These are phyloP conservation scores for Coprinopsis cinerea DNA, from an alignment of 768 basidiomycete genomes.

Conservation along the genomic window DNA sequence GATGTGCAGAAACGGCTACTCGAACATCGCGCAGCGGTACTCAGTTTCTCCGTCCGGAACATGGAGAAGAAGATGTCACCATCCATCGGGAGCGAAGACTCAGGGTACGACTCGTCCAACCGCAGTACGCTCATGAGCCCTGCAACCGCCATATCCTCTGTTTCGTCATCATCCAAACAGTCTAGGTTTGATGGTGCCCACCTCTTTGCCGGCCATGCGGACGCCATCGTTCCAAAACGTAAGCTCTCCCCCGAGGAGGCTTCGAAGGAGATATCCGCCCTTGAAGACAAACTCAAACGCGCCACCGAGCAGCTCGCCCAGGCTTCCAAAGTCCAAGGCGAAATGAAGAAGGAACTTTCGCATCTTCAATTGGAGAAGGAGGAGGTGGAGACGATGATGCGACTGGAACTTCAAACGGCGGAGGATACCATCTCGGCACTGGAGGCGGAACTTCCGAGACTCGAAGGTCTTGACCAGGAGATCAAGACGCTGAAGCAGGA, in stretches of 20 bases:
- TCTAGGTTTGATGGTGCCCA: constrained; percentile 76
- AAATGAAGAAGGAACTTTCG: constrained; percentile 56
- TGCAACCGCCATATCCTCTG: constrained; percentile 26
- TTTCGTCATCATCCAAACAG: constrained; percentile 37
- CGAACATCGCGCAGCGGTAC: constrained; percentile 80
- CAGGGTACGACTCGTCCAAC: constrained; percentile 49
- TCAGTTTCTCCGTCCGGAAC: constrained; percentile 62
- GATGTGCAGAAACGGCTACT: constrained; percentile 62
- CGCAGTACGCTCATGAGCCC: constrained; percentile 49
- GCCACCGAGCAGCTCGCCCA: constrained; percentile 52
- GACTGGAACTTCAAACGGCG: constrained; percentile 59
- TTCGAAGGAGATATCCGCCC: constrained; percentile 37
- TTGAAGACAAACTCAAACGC: constrained; percentile 63
- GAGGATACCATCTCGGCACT: constrained; percentile 59
- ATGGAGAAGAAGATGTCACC: constrained; percentile 52
- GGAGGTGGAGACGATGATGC: constrained; percentile 57
- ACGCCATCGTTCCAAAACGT: constrained; percentile 52
- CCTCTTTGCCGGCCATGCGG: constrained; percentile 77
- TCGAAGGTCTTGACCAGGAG: constrained; percentile 43
- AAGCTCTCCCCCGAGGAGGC: constrained; percentile 39
- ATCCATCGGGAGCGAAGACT: constrained; percentile 36
- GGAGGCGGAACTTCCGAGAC: constrained; percentile 46
- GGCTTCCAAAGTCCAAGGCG: constrained; percentile 56
- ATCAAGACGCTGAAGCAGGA: constrained; percentile 44
- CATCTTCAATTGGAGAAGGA: constrained; percentile 62